Percentiles rank a stretch among this genome's conserved stretches.
Conservation (phyloP, 257 asterid species). For the Gentiana macrophylla region DNA sequence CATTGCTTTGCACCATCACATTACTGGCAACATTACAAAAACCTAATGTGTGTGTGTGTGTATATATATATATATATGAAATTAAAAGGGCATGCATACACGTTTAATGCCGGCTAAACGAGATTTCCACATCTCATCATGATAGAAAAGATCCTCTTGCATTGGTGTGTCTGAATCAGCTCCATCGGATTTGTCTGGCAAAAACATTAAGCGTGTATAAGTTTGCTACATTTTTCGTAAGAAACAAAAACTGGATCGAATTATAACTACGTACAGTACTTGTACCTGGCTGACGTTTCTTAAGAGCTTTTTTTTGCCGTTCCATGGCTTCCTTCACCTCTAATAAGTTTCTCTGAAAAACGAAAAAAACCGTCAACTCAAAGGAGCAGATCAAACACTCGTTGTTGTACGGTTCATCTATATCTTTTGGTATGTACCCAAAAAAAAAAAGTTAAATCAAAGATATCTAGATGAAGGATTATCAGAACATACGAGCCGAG, state of each 20-base stretch:
- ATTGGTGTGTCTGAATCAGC: conserved; percentile 58
- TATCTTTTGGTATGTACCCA: too few species aligned
- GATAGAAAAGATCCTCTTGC: conserved; percentile 79
- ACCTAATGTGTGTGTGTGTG: too few species aligned
- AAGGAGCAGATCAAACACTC: neutral
- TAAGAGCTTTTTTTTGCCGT: conserved; percentile 82
- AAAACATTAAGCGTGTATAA: neutral
- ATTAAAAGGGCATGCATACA: conserved; percentile 29
- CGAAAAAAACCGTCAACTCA: conserved; percentile 4
- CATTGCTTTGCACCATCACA: conserved; percentile 13
- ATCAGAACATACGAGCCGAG: conserved; percentile 67
- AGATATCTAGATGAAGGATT: conserved; percentile 2
- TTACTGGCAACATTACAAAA: neutral
- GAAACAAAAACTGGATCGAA: too few species aligned
- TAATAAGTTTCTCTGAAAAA: conserved; percentile 55
- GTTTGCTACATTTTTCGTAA: too few species aligned
- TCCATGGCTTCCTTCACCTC: conserved; percentile 90
- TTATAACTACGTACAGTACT: neutral
- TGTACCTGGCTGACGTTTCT: conserved; percentile 81
- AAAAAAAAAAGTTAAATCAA: conserved; percentile 2
- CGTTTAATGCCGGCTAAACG: conserved; percentile 93
- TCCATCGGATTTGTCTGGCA: conserved; percentile 68
- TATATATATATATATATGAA: too few species aligned
- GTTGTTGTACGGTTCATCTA: too few species aligned
- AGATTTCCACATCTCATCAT: conserved; percentile 86